phyloP scores from a whole-genome alignment of 495 filamentous ascomycete genomes.

The Cryomyces antarcticus region DNA sequence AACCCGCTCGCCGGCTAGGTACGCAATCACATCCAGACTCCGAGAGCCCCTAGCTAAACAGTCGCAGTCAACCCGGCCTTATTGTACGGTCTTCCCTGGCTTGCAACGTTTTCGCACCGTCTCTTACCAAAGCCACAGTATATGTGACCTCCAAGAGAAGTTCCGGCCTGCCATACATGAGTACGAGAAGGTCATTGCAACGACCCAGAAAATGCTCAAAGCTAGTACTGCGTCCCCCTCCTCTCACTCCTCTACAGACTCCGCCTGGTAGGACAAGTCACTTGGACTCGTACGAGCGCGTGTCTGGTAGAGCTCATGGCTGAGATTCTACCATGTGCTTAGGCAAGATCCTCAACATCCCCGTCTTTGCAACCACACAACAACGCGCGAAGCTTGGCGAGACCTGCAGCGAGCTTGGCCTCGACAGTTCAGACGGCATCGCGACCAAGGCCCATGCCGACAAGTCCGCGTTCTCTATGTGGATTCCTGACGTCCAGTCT shows the following conservation, averaged over 20 bases:
- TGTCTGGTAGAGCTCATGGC: no score
- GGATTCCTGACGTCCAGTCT: conserved; percentile 14
- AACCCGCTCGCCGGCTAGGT: no score
- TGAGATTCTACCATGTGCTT: conserved; percentile 1
- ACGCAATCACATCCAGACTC: no score
- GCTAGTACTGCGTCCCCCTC: conserved; percentile 15
- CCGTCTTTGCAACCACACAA: conserved; percentile 73
- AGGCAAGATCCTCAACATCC: conserved; percentile 45
- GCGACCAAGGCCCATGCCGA: conserved; percentile 38
- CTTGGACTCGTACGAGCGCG: no score
- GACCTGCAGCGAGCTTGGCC: conserved; percentile 49
- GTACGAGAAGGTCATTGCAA: conserved; percentile 49
- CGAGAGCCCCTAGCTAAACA: background rate
- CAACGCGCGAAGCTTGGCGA: conserved; percentile 51
- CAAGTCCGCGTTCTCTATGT: conserved; percentile 87
- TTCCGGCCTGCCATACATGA: conserved; percentile 68
- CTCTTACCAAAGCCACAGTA: conserved; percentile 24
- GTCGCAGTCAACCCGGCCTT: conserved; percentile 13
- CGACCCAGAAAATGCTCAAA: conserved; percentile 29
- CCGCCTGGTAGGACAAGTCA: background rate
- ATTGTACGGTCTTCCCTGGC: conserved; percentile 8
- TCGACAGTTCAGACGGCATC: conserved; percentile 17
- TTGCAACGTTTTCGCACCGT: no score
- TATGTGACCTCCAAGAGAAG: conserved; percentile 92
- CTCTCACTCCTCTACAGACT: background rate